Evolutionary conservation across 2,329 filamentous ascomycete species (phyloP), one percentile per base, ranked within the genome.

Genomic region (Fusarium ambrosium): DNA sequence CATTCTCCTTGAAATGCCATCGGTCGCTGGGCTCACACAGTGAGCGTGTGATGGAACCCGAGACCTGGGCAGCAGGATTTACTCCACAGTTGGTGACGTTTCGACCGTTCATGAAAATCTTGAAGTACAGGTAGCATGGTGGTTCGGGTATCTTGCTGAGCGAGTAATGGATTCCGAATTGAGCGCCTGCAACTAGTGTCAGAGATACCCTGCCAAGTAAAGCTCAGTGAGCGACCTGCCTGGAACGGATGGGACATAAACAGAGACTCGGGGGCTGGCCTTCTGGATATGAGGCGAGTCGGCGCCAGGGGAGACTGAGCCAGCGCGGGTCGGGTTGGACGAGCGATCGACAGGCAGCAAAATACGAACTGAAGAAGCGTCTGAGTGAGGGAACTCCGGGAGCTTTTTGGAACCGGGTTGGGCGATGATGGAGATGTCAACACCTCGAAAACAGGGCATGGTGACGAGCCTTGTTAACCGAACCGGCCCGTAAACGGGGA

Each of bases 231-330:
- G 59, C 16, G 8, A 18, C 80, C 66, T 78, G 89, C 89, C 88
- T 79, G 88, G 85, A 4, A 85, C 77, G 0, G 89, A 90, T 3
- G 89, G 88, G 14, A 91, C 85, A 73, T 91, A 91, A 37, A 91
- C 88, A 2, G 89, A 89, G 24, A 87, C 81, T 5, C 79, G 84
- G 2, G 89, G 84, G 16, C 84, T 82, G 24, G 73, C 67, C 71
- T 83, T 85, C 63, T 79, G 80, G 43, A 80, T 74, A 48, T 59
- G 63, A 11, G 59, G 62, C 14, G 62, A 48, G 20, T 29, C 43
- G 32, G n/a, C 34, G 16, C n/a, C 22, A 24, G 51, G 22, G 16
- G 24, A 20, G 24, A 7, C 22, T 6, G 55, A 39, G 7, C 29
- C 63, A 20, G 51, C 61, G 8, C 51, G 76, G 70, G 51, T 79